Base-by-base conservation (phyloP, 345 rosid species). In the Sapria himalayana region DNA sequence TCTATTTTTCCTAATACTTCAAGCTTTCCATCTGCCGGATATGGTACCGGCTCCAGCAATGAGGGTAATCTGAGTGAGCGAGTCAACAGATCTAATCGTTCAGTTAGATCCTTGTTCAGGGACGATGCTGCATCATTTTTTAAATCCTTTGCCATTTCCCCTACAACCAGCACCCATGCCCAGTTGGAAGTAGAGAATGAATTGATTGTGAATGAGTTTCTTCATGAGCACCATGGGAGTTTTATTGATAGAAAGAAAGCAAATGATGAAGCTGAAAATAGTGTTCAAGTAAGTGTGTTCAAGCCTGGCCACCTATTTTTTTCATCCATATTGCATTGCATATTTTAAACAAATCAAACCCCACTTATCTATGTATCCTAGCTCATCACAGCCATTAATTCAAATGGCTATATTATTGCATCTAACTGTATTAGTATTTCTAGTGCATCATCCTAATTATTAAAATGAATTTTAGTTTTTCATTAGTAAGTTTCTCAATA, bases 131-230 rank as follows among this genome's bases (percentile, higher is more conserved):
- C 58, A 31, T 37, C 61, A 38, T 32, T 62, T 13, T 45, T 62
- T 35, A 59, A 65, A 39, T 51, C 36, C 43, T 51, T 61, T 34
- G 43, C 64, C 34, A 22, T 67, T 47, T 51, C 37, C 11, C 36
- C 66, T 17, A 36, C 52, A 13, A 48, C 45, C 52, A 54, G 45
- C 46, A 24, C 44, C 27, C 57, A 59, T 45, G 64, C 37, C 43
- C 59, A 41, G 37, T 11, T 14, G 37, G 35, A 43, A 15, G 50
- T 58, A 9, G 81, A 76, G 66, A 86, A 86, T 62, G 97, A 86
- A 74, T 54, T 70, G 57, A 58, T 86, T 51, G 68, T 89, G 39
- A 78, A 82, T 64, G 81, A 72, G 50, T 56, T 74, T 34, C 55
- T 82, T 33, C 98, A 82, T 44, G 75, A 69, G 52, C 65, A 43